Evolutionary conservation across 257 asterid genomes (phyloP).

Genomic region (Fraxinus quadrangulata): DNA sequence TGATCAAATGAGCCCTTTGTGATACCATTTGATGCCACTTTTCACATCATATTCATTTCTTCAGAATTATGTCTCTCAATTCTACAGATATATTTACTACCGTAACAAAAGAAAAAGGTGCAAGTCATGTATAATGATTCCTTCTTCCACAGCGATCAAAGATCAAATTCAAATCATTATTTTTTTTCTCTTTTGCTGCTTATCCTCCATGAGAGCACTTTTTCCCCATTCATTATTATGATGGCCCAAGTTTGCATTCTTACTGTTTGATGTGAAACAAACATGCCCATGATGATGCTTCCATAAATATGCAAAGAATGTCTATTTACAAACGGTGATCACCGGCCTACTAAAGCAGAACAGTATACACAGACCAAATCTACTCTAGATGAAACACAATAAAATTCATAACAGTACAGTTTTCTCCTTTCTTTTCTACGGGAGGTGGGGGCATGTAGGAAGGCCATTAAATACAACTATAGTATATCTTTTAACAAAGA

Average conservation of each 20-base stretch:
- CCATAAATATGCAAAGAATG: constrained; percentile 33
- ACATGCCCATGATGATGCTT: neutral
- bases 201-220: neutral
- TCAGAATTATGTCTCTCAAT: constrained; percentile 11
- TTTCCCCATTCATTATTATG: neutral
- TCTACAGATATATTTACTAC: neutral
- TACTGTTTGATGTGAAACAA: neutral
- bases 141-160: constrained; percentile 10
- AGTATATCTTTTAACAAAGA: constrained; percentile 19
- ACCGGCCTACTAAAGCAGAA: neutral
- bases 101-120: neutral
- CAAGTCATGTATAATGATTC: neutral
- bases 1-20: neutral
- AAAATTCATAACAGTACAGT: constrained; percentile 23
- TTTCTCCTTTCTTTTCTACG: neutral
- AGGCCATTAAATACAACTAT: neutral
- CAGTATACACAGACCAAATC: constrained; percentile 26
- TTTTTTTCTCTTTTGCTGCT: neutral
- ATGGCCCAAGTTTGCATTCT: neutral
- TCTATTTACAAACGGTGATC: constrained; percentile 42
- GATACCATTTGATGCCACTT: neutral
- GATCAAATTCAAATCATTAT: neutral
- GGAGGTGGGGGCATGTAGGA: neutral
- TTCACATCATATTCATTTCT: neutral
- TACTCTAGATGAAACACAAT: constrained; percentile 19